These are phyloP conservation scores for Barnettozyma wickerhamii DNA, from an alignment of 805 yeast genomes.

Conservation along the genomic window DNA sequence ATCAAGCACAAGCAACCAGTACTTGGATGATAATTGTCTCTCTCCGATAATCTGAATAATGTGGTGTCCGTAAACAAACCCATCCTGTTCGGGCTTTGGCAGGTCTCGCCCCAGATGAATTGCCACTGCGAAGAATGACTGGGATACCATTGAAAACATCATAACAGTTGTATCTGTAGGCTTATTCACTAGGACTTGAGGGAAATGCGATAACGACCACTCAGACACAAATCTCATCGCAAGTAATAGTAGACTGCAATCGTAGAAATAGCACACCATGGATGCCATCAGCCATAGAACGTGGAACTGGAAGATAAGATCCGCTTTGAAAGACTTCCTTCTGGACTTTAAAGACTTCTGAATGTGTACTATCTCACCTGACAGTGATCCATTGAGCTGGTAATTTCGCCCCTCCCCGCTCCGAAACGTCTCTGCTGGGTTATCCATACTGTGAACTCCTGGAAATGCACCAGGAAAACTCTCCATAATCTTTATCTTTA, in stretches of 20 bases:
- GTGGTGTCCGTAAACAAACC: constrained; percentile 25
- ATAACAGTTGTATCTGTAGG: constrained; percentile 2
- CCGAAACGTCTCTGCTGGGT: no score
- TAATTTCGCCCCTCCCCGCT: no score
- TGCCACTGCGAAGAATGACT: background rate
- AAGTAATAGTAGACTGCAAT: constrained; percentile 23
- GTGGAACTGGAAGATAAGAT: constrained; percentile 7
- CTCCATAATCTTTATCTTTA: no score
- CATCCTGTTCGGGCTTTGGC: constrained; percentile 21
- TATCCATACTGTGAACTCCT: constrained; percentile 4
- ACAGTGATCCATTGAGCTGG: no score
- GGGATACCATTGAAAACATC: background rate
- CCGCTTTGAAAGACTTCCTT: constrained; percentile 12
- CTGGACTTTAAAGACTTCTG: constrained; percentile 15
- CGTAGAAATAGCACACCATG: constrained; percentile 19
- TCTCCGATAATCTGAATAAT: constrained; percentile 25
- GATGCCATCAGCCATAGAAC: constrained; percentile 9
- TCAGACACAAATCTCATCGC: constrained; percentile 13
- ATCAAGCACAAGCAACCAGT: constrained; percentile 16
- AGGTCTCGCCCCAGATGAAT: constrained; percentile 15
- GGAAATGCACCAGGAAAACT: constrained; percentile 23
- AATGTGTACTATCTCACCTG: constrained; percentile 6
- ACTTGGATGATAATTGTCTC: constrained; percentile 13
- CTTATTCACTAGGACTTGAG: background rate
- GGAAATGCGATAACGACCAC: constrained; percentile 6